Conservation (phyloP, 2,329 filamentous ascomycete species). For the Colletotrichum acutatum region DNA sequence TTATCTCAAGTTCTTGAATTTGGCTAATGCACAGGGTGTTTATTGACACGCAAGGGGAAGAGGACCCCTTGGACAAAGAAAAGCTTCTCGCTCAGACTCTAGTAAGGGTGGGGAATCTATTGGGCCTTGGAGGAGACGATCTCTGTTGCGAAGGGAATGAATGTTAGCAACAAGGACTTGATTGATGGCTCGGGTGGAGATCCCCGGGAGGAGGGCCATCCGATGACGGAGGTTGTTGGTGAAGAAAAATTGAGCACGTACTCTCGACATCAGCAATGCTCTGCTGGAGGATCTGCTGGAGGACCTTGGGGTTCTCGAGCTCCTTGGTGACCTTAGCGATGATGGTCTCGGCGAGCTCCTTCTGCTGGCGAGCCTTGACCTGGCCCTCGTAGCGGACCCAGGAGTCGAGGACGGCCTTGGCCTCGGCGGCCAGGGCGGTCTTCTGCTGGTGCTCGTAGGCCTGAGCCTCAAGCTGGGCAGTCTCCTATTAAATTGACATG, state of each 20-base stretch:
- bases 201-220: neutral
- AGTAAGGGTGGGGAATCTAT: conserved; percentile 57
- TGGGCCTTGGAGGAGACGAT: conserved; percentile 72
- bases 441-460: conserved; percentile 97
- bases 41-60: conserved; percentile 61
- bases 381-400: conserved; percentile 99
- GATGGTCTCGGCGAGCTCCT: conserved; percentile 90
- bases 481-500: conserved; percentile 75
- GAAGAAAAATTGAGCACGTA: conserved; percentile 52
- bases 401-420: conserved; percentile 94
- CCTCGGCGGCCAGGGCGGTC: conserved; percentile 91
- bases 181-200: neutral
- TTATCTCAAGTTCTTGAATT: conserved; percentile 49
- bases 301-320: conserved; percentile 95
- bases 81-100: conserved; percentile 45
- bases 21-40: conserved; percentile 72
- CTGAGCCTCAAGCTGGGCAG: conserved; percentile 93
- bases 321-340: conserved; percentile 99
- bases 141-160: conserved; percentile 50
- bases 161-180: conserved; percentile 46
- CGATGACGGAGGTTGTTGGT: neutral
- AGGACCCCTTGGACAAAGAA: conserved; percentile 58
- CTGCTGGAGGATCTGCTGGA: conserved; percentile 98
- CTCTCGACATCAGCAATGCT: conserved; percentile 96
- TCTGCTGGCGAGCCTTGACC: conserved; percentile 99